A percentile compares a stretch with the other conserved stretches of the same genome.
phyloP scores from a whole-genome alignment of 2,329 filamentous ascomycete genomes.

The Aureobasidium sp. region DNA sequence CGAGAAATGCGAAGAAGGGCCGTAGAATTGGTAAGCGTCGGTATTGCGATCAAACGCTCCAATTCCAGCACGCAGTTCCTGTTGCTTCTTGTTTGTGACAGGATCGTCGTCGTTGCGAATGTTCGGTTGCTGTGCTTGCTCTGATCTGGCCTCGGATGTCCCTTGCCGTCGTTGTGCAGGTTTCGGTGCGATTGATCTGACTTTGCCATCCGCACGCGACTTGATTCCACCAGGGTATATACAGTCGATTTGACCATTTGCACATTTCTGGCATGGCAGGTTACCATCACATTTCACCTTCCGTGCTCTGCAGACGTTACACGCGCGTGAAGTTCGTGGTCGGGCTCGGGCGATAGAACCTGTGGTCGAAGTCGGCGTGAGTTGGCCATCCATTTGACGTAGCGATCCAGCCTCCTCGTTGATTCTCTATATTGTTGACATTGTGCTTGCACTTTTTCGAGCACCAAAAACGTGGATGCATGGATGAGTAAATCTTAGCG shows the following conservation, averaged over 20 bases:
- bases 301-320: constrained; percentile 11
- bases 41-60: constrained; percentile 9
- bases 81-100: constrained; percentile 10
- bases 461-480: no score
- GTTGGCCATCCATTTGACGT: neutral
- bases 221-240: neutral
- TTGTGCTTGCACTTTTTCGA: no score
- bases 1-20: constrained; percentile 8
- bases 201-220: neutral
- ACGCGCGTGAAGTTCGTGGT: neutral
- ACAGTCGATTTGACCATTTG: neutral
- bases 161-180: neutral
- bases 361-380: neutral
- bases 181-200: neutral
- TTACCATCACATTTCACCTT: constrained; percentile 15
- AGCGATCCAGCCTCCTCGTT: no score
- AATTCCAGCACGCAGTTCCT: constrained; percentile 15
- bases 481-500: no score
- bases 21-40: constrained; percentile 15
- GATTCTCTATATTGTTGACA: no score
- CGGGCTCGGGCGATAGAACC: neutral
- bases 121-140: neutral
- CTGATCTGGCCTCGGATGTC: neutral
- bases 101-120: neutral
- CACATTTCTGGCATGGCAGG: constrained; percentile 5